phyloP scores from a whole-genome alignment of 2,329 filamentous ascomycete genomes.

The Aspergillus ustus region DNA sequence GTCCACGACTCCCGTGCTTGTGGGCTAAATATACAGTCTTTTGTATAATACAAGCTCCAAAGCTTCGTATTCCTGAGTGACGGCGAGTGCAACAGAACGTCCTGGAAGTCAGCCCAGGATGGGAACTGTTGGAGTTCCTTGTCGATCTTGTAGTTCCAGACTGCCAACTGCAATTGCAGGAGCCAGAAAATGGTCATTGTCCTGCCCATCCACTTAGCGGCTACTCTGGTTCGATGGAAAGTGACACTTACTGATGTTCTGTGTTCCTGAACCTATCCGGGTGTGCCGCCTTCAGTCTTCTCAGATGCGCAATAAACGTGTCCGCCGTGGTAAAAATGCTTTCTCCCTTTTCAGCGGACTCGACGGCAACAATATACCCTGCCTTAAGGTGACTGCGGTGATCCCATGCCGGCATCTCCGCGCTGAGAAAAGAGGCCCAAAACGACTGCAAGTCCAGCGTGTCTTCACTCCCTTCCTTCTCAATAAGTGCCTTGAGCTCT shows the following conservation, averaged over 20 bases:
- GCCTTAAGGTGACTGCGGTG: conserved; percentile 12
- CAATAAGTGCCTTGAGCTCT: neutral
- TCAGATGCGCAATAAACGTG: conserved; percentile 4
- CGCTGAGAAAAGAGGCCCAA: neutral
- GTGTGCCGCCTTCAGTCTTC: neutral
- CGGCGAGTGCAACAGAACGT: conserved; percentile 2
- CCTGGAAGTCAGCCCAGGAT: neutral
- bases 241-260: conserved; percentile 6
- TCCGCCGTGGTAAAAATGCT: conserved; percentile 7
- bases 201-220: neutral
- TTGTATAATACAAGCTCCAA: conserved; percentile 10
- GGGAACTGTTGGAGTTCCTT: neutral
- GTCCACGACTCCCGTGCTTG: conserved; percentile 3
- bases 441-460: neutral
- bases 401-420: conserved; percentile 5
- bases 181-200: conserved; percentile 18
- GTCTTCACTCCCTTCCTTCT: conserved; percentile 4
- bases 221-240: neutral
- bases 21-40: neutral
- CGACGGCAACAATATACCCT: conserved; percentile 4
- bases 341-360: neutral
- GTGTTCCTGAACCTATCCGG: conserved; percentile 7
- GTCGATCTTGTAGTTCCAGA: conserved; percentile 12
- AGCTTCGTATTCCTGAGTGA: conserved; percentile 1
- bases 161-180: conserved; percentile 12